A percentile compares a stretch with the other conserved stretches of the same genome.
Conservation (phyloP, 2,329 filamentous ascomycete species). For the Sclerotiophoma versabilis region DNA sequence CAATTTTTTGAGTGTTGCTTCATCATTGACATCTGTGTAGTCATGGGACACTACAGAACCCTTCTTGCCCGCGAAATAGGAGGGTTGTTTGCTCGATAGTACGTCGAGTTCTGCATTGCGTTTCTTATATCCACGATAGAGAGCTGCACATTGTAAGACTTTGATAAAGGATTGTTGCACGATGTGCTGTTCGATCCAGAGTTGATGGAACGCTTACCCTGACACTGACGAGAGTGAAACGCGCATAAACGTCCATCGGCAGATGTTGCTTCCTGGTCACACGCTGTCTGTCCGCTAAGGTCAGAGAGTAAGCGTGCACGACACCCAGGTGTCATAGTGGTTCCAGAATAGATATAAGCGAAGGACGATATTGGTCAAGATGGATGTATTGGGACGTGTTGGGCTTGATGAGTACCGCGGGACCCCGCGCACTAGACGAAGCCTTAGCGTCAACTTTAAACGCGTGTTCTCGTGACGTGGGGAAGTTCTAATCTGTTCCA, state of each 20-base stretch:
- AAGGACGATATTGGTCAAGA: neutral
- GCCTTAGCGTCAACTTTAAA: conserved; percentile 6
- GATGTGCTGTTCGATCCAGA: neutral
- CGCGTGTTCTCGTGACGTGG: conserved; percentile 17
- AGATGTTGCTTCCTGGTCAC: conserved; percentile 33
- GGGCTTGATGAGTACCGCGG: neutral
- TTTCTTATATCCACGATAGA: conserved; percentile 60
- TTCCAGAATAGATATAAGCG: neutral
- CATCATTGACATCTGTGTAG: conserved; percentile 50
- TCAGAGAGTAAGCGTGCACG: conserved; percentile 33
- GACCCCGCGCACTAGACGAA: conserved; percentile 7
- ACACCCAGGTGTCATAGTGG: conserved; percentile 23
- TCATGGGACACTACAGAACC: conserved; percentile 50
- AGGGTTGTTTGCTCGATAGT: conserved; percentile 45
- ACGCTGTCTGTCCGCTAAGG: conserved; percentile 28
- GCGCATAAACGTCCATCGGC: conserved; percentile 33
- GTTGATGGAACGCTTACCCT: conserved; percentile 20
- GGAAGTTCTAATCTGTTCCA: neutral
- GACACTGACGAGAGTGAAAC: conserved; percentile 36
- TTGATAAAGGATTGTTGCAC: too few species aligned
- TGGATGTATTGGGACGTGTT: neutral
- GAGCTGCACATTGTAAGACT: conserved; percentile 19
- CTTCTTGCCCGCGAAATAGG: conserved; percentile 47
- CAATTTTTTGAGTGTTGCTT: conserved; percentile 48
- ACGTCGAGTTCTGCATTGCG: conserved; percentile 56